Conservation (phyloP, 306 rosid genomes). For the Vicia sativa region DNA sequence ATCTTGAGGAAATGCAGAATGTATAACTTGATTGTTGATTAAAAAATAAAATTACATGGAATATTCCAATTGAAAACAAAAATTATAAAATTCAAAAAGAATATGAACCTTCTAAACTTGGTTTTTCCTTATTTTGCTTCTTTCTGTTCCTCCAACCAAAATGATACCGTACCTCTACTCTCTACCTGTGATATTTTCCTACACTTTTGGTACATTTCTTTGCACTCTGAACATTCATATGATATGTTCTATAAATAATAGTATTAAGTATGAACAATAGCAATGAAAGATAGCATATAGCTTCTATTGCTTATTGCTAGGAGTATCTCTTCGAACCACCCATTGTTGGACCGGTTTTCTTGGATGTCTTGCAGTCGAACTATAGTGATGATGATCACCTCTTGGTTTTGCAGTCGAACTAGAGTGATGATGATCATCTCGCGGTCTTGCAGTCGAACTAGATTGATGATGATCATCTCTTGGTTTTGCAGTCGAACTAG, state of each 20-base stretch:
- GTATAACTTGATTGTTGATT: conserved; percentile 5
- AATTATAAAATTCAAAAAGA: neutral
- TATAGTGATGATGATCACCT: conserved; percentile 29
- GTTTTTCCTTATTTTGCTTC: conserved; percentile 24
- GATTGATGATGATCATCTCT: conserved; percentile 21
- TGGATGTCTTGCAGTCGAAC: conserved; percentile 43
- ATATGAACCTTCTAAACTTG: neutral
- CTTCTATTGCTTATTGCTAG: conserved; percentile 38
- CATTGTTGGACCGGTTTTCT: conserved; percentile 62
- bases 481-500: conserved; percentile 1
- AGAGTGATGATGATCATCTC: conserved; percentile 25
- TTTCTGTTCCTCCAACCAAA: conserved; percentile 1
- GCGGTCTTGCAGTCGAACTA: conserved; percentile 5
- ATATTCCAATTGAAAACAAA: neutral
- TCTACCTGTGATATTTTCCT: conserved; percentile 25
- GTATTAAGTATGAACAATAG: conserved; percentile 1
- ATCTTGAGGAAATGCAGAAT: conserved; percentile 2
- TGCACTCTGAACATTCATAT: conserved; percentile 4
- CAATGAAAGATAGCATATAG: conserved; percentile 8
- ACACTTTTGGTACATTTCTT: conserved; percentile 20
- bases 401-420: conserved; percentile 29
- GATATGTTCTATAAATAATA: neutral
- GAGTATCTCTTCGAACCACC: conserved; percentile 66
- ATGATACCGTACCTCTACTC: neutral
- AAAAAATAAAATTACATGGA: conserved; percentile 2